phyloP scores from a whole-genome alignment of 495 filamentous ascomycete species.

The Platismatia glauca region DNA sequence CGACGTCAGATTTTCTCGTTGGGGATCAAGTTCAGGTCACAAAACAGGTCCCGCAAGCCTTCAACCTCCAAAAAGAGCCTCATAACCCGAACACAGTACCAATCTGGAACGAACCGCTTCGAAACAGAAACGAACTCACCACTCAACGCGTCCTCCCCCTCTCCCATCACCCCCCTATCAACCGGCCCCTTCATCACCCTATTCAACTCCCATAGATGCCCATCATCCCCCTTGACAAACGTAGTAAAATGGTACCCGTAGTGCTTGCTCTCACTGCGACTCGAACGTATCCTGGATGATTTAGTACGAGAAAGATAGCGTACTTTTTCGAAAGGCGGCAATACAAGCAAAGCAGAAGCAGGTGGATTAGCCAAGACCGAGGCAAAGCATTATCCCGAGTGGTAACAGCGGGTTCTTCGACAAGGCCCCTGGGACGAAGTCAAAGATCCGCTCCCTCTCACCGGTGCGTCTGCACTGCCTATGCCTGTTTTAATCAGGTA shows the following conservation, averaged over 20 bases:
- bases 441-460: slow-evolving; percentile 5
- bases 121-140: too few species aligned
- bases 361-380: background rate
- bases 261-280: slow-evolving; percentile 16
- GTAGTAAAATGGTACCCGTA: slow-evolving; percentile 61
- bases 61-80: too few species aligned
- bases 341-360: background rate
- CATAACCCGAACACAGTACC: too few species aligned
- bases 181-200: slow-evolving; percentile 65
- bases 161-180: slow-evolving; percentile 37
- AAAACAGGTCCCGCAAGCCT: too few species aligned
- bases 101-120: too few species aligned
- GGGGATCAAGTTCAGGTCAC: too few species aligned
- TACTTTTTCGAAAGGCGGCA: background rate
- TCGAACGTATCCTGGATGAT: background rate
- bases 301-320: slow-evolving; percentile 12
- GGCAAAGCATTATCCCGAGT: background rate
- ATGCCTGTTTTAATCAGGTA: slow-evolving; percentile 5
- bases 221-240: slow-evolving; percentile 66
- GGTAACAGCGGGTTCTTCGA: background rate
- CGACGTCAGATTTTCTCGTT: too few species aligned
- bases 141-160: slow-evolving; percentile 59
- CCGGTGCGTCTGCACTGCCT: background rate
- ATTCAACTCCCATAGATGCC: slow-evolving; percentile 77
- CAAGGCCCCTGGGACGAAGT: slow-evolving; percentile 10